Evolutionary conservation across 345 rosid genomes (phyloP), one percentile per base, ranked within the genome.

Genomic region (Salix exigua): DNA sequence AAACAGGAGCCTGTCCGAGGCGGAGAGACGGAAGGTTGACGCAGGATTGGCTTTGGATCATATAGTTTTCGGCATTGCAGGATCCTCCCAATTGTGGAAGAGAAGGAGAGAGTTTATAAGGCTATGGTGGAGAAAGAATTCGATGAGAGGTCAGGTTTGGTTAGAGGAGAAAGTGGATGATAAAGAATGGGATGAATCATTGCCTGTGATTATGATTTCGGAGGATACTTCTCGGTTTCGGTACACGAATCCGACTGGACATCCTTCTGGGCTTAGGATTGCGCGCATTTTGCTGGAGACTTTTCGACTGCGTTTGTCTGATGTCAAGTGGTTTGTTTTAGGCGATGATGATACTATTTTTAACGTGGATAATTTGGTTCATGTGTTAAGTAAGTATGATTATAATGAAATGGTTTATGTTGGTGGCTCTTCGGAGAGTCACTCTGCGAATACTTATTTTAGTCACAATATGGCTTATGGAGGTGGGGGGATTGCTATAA

Each of bases 271-370:
- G 10, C 93, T 95, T 77, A 90, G 99, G 11, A 95, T 95, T 83
- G 88, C 94, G 0, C 94, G 97, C 71, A 88, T 95, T 44, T 80
- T 92, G 2, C 75, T 75, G 58, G 99, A 91, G 78, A 83, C 88
- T 75, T 91, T 92, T 78, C 92, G 94, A 64, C 89, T 92, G 8
- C 77, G 89, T 33, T 79, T 88, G 55, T 88, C 91, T 17, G 77
- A 88, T 46, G 94, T 94, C 7, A 79, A 89, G 35, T 95, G 99
- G 99, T 95, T 92, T 77, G 89, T 95, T 71, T 86, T 95, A 9
- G 94, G 97, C 3, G 97, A 92, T 51, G 99, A 95, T 70, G 97
- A 95, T 73, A 95, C 99, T n/a, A 77, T 94, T 81, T 91, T 94
- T 84, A 92, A 87, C 58, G 87, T 80, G 5, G 86, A 83, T 50